Conservation (phyloP, 345 rosid genomes). For the Theobroma cacao region DNA sequence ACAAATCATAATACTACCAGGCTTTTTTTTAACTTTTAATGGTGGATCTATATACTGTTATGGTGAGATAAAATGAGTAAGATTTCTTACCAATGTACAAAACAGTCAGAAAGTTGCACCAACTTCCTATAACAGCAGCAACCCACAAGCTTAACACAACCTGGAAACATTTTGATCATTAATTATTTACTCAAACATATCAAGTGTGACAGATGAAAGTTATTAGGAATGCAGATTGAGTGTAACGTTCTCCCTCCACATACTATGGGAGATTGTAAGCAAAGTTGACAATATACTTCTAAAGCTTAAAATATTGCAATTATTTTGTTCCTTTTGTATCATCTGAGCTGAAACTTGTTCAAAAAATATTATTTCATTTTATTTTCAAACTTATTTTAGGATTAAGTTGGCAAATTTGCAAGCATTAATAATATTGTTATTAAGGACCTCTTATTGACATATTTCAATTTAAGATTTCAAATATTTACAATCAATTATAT, state of each 20-base stretch:
- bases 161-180: constrained; percentile 34
- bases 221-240: background rate
- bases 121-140: constrained; percentile 89
- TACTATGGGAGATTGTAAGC: background rate
- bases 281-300: background rate
- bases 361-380: background rate
- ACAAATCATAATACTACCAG: background rate
- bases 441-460: background rate
- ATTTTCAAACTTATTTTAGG: background rate
- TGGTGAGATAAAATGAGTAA: background rate
- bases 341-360: background rate
- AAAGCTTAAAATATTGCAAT: background rate
- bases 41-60: background rate
- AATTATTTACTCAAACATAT: background rate
- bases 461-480: too few relatives aligned
- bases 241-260: background rate
- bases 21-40: background rate
- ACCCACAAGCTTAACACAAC: constrained; percentile 60
- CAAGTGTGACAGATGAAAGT: background rate
- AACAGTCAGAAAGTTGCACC: constrained; percentile 91
- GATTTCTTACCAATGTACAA: constrained; percentile 70
- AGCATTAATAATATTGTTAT: background rate
- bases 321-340: background rate
- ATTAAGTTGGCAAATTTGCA: background rate
- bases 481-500: too few relatives aligned